Percentiles rank a stretch among this genome's conserved stretches.
Evolutionary conservation across 257 asterid genomes (phyloP).

Genomic region (Solanum arcanum): DNA sequence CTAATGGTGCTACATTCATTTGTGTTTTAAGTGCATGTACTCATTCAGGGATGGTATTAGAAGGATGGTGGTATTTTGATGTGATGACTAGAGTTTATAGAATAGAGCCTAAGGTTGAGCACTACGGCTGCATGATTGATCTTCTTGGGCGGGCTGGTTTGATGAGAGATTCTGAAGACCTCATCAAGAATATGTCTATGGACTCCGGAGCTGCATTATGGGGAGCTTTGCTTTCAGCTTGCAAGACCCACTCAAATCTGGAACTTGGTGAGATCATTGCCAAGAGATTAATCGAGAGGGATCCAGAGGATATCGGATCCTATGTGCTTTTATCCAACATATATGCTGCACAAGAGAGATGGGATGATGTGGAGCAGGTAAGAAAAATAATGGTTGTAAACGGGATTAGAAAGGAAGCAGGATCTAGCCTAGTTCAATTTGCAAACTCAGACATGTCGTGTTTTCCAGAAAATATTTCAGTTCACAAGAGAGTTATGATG

Average conservation of each 20-base stretch:
- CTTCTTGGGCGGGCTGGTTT: constrained; percentile 24
- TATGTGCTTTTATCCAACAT: constrained; percentile 23
- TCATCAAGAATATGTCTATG: constrained; percentile 2
- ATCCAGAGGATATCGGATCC: constrained; percentile 23
- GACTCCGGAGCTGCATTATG: constrained; percentile 7
- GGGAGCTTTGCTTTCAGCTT: constrained; percentile 24
- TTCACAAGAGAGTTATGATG: constrained; percentile 15
- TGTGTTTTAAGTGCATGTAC: constrained; percentile 25
- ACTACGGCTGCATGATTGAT: constrained; percentile 34
- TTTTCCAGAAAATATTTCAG: background rate
- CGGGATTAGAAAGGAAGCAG: constrained; percentile 7
- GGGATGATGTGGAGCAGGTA: constrained; percentile 22
- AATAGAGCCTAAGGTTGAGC: constrained; percentile 25
- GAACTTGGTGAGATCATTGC: constrained; percentile 27
- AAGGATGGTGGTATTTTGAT: constrained; percentile 32
- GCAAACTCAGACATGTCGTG: background rate
- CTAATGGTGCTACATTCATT: constrained; percentile 29
- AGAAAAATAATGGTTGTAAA: constrained; percentile 16
- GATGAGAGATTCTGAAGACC: constrained; percentile 16
- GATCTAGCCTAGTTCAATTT: constrained; percentile 9
- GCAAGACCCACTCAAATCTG: constrained; percentile 16
- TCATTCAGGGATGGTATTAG: constrained; percentile 24
- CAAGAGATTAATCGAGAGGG: constrained; percentile 11
- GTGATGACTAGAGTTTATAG: constrained; percentile 17
- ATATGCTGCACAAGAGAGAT: constrained; percentile 23